These are phyloP conservation scores for Entophlyctis luteolus DNA, from an alignment of 192 early-diverging fungal genomes.

Conservation along the genomic window DNA sequence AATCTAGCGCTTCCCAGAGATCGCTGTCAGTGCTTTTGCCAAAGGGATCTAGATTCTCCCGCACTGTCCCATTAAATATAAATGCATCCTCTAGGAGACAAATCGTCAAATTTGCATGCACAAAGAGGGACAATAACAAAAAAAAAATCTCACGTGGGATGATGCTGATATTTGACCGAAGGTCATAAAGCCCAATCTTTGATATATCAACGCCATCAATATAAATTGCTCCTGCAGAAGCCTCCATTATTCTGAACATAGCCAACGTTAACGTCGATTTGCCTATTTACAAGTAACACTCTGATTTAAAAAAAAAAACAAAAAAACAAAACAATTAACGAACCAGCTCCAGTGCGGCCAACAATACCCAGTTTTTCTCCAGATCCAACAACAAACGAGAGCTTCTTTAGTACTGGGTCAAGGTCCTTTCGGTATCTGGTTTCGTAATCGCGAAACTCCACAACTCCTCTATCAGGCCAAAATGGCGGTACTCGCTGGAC, in stretches of 20 bases:
- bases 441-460: conserved; percentile 74
- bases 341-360: conserved; percentile 52
- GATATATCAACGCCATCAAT: conserved; percentile 74
- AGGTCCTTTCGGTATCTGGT: conserved; percentile 77
- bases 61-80: conserved; percentile 62
- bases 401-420: conserved; percentile 67
- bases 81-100: conserved; percentile 47
- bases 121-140: background rate
- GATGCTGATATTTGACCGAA: conserved; percentile 71
- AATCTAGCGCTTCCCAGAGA: conserved; percentile 51
- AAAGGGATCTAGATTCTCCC: conserved; percentile 58
- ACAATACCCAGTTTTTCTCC: conserved; percentile 55
- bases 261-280: conserved; percentile 75
- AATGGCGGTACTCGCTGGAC: conserved; percentile 29
- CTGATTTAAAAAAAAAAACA: background rate
- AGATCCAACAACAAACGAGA: conserved; percentile 35
- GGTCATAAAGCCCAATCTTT: conserved; percentile 63
- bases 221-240: conserved; percentile 58
- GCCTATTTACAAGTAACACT: conserved; percentile 34
- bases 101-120: background rate
- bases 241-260: conserved; percentile 77
- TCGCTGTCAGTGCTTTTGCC: conserved; percentile 33
- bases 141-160: conserved; percentile 54
- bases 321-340: conserved; percentile 4
- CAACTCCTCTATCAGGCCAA: conserved; percentile 74